Percentiles rank a stretch among this genome's conserved stretches.
Evolutionary conservation across 2,329 filamentous ascomycete genomes (phyloP).

Genomic region (Hirsutella thompsonii): DNA sequence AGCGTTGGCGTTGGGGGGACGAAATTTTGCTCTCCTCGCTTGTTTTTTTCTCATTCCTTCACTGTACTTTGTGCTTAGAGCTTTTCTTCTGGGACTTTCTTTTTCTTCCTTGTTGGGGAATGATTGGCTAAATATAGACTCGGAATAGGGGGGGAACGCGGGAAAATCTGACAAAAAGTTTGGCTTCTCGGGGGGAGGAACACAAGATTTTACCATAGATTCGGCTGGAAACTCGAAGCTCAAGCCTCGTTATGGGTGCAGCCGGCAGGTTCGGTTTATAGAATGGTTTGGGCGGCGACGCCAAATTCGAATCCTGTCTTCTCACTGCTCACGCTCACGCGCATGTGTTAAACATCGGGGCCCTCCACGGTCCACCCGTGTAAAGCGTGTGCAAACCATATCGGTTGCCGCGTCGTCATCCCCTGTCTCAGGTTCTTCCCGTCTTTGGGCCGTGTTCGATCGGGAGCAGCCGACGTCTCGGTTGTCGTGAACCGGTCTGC

Average conservation of each 20-base stretch:
- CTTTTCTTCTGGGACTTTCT: not conserved
- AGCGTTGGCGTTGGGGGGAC: not conserved
- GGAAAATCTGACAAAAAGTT: not conserved
- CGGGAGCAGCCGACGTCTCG: not conserved
- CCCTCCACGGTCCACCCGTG: not conserved
- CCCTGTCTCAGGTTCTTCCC: not conserved
- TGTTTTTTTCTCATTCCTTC: not conserved
- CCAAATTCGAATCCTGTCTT: not conserved
- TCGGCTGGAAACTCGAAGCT: not conserved
- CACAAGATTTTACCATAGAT: not conserved
- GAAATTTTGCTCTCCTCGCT: not conserved
- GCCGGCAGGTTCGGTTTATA: not conserved
- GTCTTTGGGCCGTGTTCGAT: not conserved
- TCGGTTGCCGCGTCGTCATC: not conserved
- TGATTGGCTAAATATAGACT: constrained; percentile 1
- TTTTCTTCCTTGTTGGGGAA: not conserved
- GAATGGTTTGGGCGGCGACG: constrained; percentile 1
- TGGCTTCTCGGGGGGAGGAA: not conserved
- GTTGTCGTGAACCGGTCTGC: not conserved
- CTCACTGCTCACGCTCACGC: too few relatives aligned
- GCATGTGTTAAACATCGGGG: too few relatives aligned
- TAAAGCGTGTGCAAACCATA: not conserved
- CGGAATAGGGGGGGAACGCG: not conserved
- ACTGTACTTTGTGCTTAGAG: not conserved
- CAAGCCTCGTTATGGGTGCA: not conserved